These are phyloP conservation scores for Penicillium riverlandense DNA, from an alignment of 495 filamentous ascomycete species.

Conservation along the genomic window DNA sequence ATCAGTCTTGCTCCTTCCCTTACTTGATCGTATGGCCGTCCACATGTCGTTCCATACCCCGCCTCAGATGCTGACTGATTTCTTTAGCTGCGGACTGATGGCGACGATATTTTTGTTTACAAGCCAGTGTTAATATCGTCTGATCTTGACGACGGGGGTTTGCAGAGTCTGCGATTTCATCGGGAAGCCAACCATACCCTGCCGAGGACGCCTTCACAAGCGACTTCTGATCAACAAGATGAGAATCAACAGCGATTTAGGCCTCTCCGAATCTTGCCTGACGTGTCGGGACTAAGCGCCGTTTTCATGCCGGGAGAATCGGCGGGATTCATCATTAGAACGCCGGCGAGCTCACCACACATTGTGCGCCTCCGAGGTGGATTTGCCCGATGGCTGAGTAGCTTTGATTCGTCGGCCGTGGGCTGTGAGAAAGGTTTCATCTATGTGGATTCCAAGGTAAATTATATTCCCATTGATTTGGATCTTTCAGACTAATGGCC, in stretches of 20 bases:
- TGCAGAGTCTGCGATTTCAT: slow-evolving; percentile 56
- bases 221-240: slow-evolving; percentile 25
- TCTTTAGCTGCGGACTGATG: slow-evolving; percentile 61
- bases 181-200: slow-evolving; percentile 62
- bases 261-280: slow-evolving; percentile 54
- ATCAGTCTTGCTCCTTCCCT: slow-evolving; percentile 58
- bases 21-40: slow-evolving; percentile 64
- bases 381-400: slow-evolving; percentile 57
- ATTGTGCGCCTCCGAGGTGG: slow-evolving; percentile 62
- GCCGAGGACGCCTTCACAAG: slow-evolving; percentile 36
- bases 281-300: slow-evolving; percentile 67
- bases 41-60: neutral
- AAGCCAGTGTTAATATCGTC: slow-evolving; percentile 55
- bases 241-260: slow-evolving; percentile 32
- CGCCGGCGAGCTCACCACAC: slow-evolving; percentile 64
- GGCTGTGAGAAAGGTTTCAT: slow-evolving; percentile 76
- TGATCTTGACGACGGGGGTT: slow-evolving; percentile 16
- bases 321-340: slow-evolving; percentile 72
- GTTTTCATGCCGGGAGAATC: slow-evolving; percentile 75
- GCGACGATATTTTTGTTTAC: slow-evolving; percentile 82
- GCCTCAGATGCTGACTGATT: slow-evolving; percentile 5
- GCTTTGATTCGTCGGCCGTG: slow-evolving; percentile 53
- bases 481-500: slow-evolving; percentile 3
- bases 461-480: neutral
- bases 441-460: slow-evolving; percentile 58